Evolutionary conservation across 495 filamentous ascomycete genomes (phyloP).

Genomic region (Lasiosphaeria miniovina): DNA sequence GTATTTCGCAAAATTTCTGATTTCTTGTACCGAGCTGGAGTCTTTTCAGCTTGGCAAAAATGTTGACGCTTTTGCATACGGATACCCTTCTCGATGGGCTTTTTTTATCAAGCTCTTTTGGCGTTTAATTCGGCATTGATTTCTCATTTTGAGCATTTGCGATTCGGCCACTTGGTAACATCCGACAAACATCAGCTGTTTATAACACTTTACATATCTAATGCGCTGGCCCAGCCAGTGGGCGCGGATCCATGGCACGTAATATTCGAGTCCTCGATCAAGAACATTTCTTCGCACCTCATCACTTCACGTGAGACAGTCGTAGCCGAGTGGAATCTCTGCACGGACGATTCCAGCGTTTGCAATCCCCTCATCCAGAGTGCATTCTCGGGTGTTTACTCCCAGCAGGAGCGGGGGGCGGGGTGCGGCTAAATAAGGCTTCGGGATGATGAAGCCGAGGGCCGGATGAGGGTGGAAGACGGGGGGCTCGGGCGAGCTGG

Average conservation of each 20-base stretch:
- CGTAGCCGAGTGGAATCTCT: neutral
- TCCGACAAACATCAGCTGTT: neutral
- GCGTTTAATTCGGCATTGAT: neutral
- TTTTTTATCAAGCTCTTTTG: neutral
- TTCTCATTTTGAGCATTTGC: neutral
- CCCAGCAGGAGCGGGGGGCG: neutral
- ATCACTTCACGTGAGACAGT: neutral
- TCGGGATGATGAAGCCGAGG: neutral
- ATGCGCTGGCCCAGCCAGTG: neutral
- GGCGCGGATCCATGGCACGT: neutral
- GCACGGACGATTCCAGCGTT: neutral
- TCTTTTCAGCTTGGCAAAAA: neutral
- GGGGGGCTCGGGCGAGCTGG: neutral
- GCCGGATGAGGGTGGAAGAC: neutral
- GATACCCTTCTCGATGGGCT: neutral
- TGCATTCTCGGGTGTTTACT: too few relatives aligned
- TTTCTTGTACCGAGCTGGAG: neutral
- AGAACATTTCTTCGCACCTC: neutral
- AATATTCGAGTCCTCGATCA: neutral
- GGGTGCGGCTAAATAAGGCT: neutral
- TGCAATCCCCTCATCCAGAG: neutral
- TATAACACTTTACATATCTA: neutral
- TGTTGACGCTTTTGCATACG: neutral
- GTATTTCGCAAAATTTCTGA: slow-evolving; percentile 98
- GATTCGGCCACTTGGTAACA: neutral